Base-by-base conservation (phyloP, 257 asterid genomes). In the Scutellaria barbata region DNA sequence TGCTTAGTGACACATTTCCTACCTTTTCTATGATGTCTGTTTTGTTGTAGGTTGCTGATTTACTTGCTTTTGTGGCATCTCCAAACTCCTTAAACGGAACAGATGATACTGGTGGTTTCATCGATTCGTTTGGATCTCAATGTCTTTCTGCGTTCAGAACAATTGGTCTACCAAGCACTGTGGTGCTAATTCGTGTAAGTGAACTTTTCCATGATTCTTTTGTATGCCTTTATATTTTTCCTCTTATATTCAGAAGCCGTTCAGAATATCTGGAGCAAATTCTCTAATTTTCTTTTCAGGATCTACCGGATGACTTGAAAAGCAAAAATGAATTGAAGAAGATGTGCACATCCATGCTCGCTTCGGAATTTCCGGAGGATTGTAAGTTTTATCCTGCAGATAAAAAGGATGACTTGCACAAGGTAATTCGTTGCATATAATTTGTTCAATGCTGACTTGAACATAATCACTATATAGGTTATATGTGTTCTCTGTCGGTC, bases 31-130 rank as follows among this genome's bases (percentile, higher is more conserved):
- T 73, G 73, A 43, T 30, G 50, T 59, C 39, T 66, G 61, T 58
- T 20, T 25, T 41, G 51, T 51, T 74, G 48, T 76, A 95, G 99
- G 90, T 89, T 76, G 97, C 99, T 80, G 99, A 95, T 88, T 86
- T 92, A 81, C 85, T 95, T 83, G 98, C 92, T 73, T 95, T 95
- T 83, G 97, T 95, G 74, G 94, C 96, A 81, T 92, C 99, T 74
- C 81, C 95, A 2, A 82, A 78, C 74, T 79, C 87, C 74, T 41
- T 76, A 12, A 56, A 18, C 77, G 95, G 83, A 77, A 85, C 76
- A 71, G 84, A 83, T 71, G 77, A 73, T 52, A 13, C 81, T 45
- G 68, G 60, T 69, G 58, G 57, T 74, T 83, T 81, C 48, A 85
- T 95, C 72, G 99, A 95, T 86, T 82, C 97, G 45, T 95, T 92